Evolutionary conservation across 345 rosid species (phyloP).

Genomic region (Erucastrum elatum): DNA sequence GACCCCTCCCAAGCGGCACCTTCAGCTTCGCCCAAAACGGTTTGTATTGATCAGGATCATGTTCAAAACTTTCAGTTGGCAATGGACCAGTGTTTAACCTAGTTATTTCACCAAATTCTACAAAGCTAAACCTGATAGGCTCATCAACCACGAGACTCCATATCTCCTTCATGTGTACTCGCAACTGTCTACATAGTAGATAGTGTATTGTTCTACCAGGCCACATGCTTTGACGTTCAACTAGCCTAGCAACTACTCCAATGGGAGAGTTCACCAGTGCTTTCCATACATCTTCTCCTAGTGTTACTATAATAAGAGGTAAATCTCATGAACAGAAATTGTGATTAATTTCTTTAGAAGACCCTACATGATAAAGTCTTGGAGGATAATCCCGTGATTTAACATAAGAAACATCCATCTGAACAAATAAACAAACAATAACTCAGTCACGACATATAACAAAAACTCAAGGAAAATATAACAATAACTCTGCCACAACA

Average conservation of each 20-base stretch:
- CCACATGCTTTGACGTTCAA: background rate
- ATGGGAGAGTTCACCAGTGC: background rate
- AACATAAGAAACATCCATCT: too few species aligned
- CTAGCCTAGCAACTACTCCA: background rate
- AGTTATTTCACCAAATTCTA: background rate
- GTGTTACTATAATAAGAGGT: too few species aligned
- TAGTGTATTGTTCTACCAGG: background rate
- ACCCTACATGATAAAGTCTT: too few species aligned
- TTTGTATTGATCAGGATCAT: background rate
- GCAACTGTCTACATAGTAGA: background rate
- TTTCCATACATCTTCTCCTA: too few species aligned
- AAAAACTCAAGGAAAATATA: too few species aligned
- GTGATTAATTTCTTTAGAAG: too few species aligned
- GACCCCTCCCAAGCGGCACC: background rate
- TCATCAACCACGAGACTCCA: background rate
- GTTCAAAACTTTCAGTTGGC: background rate
- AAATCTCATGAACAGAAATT: too few species aligned
- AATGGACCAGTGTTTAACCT: background rate
- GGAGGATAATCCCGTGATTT: too few species aligned
- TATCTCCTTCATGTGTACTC: background rate
- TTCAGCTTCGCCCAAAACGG: background rate
- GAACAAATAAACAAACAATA: too few species aligned
- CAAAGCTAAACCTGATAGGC: background rate
- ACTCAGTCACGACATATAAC: too few species aligned
- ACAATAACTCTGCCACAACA: too few species aligned